These are phyloP conservation scores for Stygiomarasmius scandens DNA, from an alignment of 1,284 basidiomycete species.

Conservation along the genomic window DNA sequence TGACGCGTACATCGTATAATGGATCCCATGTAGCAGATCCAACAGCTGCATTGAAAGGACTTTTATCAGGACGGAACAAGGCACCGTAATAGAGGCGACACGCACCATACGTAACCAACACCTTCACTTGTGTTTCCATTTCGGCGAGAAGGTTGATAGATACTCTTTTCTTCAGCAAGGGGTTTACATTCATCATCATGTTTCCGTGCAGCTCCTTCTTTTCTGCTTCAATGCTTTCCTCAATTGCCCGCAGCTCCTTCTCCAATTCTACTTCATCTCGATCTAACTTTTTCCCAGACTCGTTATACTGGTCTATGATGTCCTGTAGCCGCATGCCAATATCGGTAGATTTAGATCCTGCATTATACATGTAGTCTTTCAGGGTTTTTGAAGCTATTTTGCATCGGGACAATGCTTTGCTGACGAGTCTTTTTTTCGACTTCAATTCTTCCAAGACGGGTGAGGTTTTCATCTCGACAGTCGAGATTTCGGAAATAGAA, in stretches of 20 bases:
- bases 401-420: conserved; percentile 12
- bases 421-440: conserved; percentile 1
- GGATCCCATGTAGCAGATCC: conserved; percentile 31
- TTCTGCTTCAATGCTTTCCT: conserved; percentile 4
- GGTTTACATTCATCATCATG: neutral
- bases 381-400: too few relatives aligned
- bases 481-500: conserved; percentile 24
- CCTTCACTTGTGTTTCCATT: conserved; percentile 33
- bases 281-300: conserved; percentile 35
- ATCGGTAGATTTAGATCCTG: neutral
- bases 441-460: conserved; percentile 24
- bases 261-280: conserved; percentile 21
- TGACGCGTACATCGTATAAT: conserved; percentile 35
- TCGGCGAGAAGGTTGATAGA: conserved; percentile 34
- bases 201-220: neutral
- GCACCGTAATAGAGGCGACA: neutral
- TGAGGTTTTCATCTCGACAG: conserved; percentile 16
- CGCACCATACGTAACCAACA: conserved; percentile 38
- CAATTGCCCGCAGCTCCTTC: conserved; percentile 3
- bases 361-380: too few relatives aligned
- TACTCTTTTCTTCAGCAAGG: conserved; percentile 24
- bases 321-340: neutral
- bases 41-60: conserved; percentile 30
- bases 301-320: too few relatives aligned
- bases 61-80: neutral